Percentiles rank a stretch among this genome's conserved stretches.
Evolutionary conservation across 108 stramenopile genomes (phyloP).

Genomic region (Fragilariopsis cylindrus): DNA sequence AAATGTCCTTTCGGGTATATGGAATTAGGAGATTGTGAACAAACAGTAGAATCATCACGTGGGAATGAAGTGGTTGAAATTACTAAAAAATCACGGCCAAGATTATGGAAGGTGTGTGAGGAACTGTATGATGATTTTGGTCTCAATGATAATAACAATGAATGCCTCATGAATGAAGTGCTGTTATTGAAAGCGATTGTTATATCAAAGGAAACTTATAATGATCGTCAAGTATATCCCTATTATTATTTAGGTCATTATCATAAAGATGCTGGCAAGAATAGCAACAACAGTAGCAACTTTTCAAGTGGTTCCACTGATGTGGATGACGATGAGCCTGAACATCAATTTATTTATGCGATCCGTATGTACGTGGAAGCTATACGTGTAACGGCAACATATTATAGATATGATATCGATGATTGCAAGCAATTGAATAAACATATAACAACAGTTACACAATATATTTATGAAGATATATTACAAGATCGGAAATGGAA

Average conservation of each 20-base stretch:
- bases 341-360: constrained; percentile 53
- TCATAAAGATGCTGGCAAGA: constrained; percentile 55
- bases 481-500: constrained; percentile 42
- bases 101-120: no score
- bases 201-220: constrained; percentile 31
- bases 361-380: constrained; percentile 49
- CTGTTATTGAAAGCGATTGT: constrained; percentile 50
- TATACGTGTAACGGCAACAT: constrained; percentile 44
- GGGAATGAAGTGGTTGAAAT: constrained; percentile 44
- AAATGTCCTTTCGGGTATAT: constrained; percentile 57
- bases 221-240: constrained; percentile 53
- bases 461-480: constrained; percentile 49
- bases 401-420: constrained; percentile 48
- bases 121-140: no score
- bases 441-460: constrained; percentile 45
- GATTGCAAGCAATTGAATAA: constrained; percentile 52
- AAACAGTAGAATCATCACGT: constrained; percentile 41
- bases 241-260: constrained; percentile 52
- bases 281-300: not conserved
- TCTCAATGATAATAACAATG: not conserved
- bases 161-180: constrained; percentile 38
- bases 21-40: constrained; percentile 71
- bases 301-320: not conserved
- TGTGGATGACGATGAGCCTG: constrained; percentile 4
- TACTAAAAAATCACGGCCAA: not conserved